phyloP scores from a whole-genome alignment of 352 stramenopile species.

The Phytophthora cajani region DNA sequence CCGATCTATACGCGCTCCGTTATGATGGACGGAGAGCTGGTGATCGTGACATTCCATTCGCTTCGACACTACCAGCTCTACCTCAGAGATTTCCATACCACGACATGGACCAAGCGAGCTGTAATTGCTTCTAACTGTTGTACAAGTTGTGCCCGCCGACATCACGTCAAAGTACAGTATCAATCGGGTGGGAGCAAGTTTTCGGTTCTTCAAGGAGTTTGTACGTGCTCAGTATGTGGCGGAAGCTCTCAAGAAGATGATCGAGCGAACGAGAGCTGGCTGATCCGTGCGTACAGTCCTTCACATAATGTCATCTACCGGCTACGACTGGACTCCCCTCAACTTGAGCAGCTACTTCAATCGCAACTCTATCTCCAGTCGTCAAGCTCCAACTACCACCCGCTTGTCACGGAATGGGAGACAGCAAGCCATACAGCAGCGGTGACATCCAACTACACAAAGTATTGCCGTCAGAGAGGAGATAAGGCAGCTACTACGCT shows the following conservation, averaged over 20 bases:
- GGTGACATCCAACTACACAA: constrained; percentile 20
- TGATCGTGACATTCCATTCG: constrained; percentile 70
- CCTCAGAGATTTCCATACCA: not conserved
- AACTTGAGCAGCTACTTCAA: constrained; percentile 51
- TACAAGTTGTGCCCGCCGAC: constrained; percentile 54
- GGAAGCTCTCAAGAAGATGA: constrained; percentile 13
- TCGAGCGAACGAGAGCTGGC: constrained; percentile 40
- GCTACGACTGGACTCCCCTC: constrained; percentile 47
- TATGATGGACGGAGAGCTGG: constrained; percentile 62
- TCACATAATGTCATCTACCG: constrained; percentile 60
- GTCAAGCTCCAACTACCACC: not conserved
- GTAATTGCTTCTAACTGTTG: constrained; percentile 43
- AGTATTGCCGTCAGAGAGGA: constrained; percentile 33
- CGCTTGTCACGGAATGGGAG: constrained; percentile 36
- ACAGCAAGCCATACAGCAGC: constrained; percentile 20
- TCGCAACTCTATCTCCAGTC: not conserved
- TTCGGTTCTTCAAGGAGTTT: constrained; percentile 43
- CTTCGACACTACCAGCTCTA: constrained; percentile 31
- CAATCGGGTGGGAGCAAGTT: constrained; percentile 32
- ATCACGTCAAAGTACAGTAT: constrained; percentile 49
- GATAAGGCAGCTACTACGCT: constrained; percentile 31
- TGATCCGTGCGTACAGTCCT: constrained; percentile 77
- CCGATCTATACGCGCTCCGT: constrained; percentile 54
- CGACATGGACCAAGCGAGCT: not conserved
- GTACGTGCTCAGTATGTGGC: constrained; percentile 52